Percentiles rank a stretch among this genome's conserved stretches.
Evolutionary conservation across 1,284 basidiomycete species (phyloP).

Genomic region (Clitocybe nebularis): DNA sequence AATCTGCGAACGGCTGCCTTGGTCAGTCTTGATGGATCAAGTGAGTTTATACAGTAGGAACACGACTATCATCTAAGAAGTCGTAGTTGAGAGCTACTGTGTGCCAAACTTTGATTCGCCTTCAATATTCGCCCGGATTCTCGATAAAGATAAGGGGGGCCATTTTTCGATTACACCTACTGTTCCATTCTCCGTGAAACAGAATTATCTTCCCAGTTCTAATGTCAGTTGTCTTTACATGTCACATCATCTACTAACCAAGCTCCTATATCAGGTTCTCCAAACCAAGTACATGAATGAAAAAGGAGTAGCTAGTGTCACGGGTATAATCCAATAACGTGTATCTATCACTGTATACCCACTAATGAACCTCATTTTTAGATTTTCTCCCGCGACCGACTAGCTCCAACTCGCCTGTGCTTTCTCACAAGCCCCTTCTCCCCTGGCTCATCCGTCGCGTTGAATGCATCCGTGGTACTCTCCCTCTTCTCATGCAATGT

Average conservation of each 20-base stretch:
- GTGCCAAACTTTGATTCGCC: conserved; percentile 93
- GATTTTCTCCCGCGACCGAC: conserved; percentile 77
- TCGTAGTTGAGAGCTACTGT: conserved; percentile 83
- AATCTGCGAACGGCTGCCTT: conserved; percentile 80
- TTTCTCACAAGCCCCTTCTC: conserved; percentile 57
- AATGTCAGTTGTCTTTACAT: conserved; percentile 51
- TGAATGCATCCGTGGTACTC: conserved; percentile 72
- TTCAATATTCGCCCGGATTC: conserved; percentile 82
- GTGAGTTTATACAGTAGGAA: conserved; percentile 37
- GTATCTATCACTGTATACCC: too few relatives aligned
- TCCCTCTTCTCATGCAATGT: conserved; percentile 80
- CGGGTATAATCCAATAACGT: conserved; percentile 39
- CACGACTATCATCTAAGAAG: not conserved
- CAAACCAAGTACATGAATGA: conserved; percentile 89
- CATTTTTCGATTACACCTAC: conserved; percentile 85
- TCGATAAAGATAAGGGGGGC: conserved; percentile 89
- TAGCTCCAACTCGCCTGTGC: conserved; percentile 18
- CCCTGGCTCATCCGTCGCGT: conserved; percentile 88
- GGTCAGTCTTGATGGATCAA: conserved; percentile 76
- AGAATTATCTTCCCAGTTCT: conserved; percentile 84
- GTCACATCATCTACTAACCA: not conserved
- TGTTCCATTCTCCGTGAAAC: conserved; percentile 68
- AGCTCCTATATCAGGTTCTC: conserved; percentile 45
- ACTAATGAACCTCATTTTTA: conserved; percentile 19
- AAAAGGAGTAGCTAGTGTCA: conserved; percentile 74